Evolutionary conservation across 352 stramenopile genomes (phyloP), one percentile per base, ranked within the genome.

Genomic region (Phytophthora syringae): DNA sequence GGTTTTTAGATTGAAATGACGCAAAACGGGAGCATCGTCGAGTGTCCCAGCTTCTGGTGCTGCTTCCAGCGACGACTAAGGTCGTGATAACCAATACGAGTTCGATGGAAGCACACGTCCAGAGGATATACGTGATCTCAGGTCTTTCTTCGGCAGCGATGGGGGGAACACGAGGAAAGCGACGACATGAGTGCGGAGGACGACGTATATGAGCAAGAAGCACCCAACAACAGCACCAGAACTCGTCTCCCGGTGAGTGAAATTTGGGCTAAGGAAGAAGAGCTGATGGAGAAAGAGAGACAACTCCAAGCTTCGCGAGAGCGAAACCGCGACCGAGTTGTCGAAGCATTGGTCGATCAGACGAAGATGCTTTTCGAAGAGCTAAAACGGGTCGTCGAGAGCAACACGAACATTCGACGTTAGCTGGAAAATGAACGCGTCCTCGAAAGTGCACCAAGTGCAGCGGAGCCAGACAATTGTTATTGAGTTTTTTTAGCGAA

Each of bases 271-370:
- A 55, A 55, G 36, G 36, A 42, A 21, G 49, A 55, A 34, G 32
- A 12, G 13, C 6, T 55, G 30, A 44, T 55, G 49, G 49, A 43
- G 18, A 55, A 55, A 22, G 49, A 55, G 49, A 20, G 49, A 34
- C 36, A 42, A 9, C 13, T 32, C 4, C 49, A 45, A 34, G 49
- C 28, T 44, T 18, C 30, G 34, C 12, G 49, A 34, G 49, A 55
- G 2, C 32, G n/a, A 44, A 30, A 32, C 32, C 10, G 15, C 3
- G 3, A 30, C 6, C 21, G 20, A 11, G n/a, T 45, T 45, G 10
- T 34, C 15, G 32, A 18, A 34, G 20, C 20, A 9, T 20, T 55
- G 49, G 16, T 18, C 18, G n/a, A 12, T 21, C 49, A 44, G 49
- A 55, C 16, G 12, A 44, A 55, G 16, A 36, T 55, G 49, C 32